A percentile compares a stretch with the other conserved stretches of the same genome.
phyloP scores from a whole-genome alignment of 148 eudicot genomes.

The Chenopodium quinoa region DNA sequence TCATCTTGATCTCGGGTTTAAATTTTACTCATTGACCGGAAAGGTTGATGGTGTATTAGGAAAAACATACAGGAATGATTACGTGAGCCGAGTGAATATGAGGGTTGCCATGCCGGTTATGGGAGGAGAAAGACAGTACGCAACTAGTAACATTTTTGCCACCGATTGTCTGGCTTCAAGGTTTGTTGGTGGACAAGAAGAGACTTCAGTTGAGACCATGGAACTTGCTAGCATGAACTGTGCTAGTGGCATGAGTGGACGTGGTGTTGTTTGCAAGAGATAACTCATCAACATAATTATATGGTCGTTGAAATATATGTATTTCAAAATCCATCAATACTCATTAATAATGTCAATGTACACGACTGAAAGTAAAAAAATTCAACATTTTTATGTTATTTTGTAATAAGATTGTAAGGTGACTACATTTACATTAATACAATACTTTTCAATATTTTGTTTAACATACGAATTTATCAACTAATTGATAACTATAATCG shows the following conservation, averaged over 20 bases:
- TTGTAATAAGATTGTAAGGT: no score
- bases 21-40: conserved; percentile 32
- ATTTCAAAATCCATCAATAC: no score
- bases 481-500: no score
- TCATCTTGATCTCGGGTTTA: conserved; percentile 48
- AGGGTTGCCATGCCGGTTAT: conserved; percentile 44
- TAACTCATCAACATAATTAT: conserved; percentile 1
- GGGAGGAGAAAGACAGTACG: conserved; percentile 41
- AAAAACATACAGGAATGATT: conserved; percentile 45
- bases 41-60: conserved; percentile 48
- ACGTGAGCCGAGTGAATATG: conserved; percentile 43
- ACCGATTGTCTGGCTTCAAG: conserved; percentile 42
- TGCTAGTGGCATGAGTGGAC: conserved; percentile 43
- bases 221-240: conserved; percentile 38
- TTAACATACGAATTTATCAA: no score
- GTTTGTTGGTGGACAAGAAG: conserved; percentile 20
- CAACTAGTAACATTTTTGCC: conserved; percentile 34
- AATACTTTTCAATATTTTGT: no score
- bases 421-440: no score
- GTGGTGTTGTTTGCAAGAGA: conserved; percentile 44
- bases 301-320: no score
- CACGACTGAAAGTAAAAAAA: no score
- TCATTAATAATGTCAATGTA: no score
- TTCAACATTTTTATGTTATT: no score
- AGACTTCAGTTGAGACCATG: conserved; percentile 12